A percentile compares a stretch with the other conserved stretches of the same genome.
phyloP scores from a whole-genome alignment of 148 eudicot genomes.

The Talinum fruticosum region DNA sequence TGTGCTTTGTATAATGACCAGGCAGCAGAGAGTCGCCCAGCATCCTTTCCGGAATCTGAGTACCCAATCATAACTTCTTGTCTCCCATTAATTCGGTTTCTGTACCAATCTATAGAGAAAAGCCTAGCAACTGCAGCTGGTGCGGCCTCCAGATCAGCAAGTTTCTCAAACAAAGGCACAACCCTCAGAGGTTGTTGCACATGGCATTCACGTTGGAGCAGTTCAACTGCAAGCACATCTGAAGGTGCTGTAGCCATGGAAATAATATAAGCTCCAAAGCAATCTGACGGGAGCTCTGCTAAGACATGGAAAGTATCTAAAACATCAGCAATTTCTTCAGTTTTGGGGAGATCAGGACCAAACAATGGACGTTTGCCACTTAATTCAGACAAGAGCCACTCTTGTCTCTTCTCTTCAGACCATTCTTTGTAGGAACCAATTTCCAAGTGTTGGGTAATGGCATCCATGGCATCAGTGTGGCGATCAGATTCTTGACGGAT shows the following conservation, averaged over 20 bases:
- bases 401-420: slow-evolving; percentile 87
- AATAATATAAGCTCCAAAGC: slow-evolving; percentile 95
- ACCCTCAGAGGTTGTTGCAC: slow-evolving; percentile 80
- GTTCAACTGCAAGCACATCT: slow-evolving; percentile 94
- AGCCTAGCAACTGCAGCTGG: slow-evolving; percentile 92
- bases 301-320: slow-evolving; percentile 73
- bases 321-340: slow-evolving; percentile 95
- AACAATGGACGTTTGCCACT: slow-evolving; percentile 89
- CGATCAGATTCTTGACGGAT: slow-evolving; percentile 94
- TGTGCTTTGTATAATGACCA: slow-evolving; percentile 97
- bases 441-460: slow-evolving; percentile 80
- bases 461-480: slow-evolving; percentile 94
- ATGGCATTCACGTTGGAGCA: slow-evolving; percentile 92
- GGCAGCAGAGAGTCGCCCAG: slow-evolving; percentile 93
- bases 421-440: slow-evolving; percentile 93
- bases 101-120: slow-evolving; percentile 90
- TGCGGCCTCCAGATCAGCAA: slow-evolving; percentile 84
- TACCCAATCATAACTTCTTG: slow-evolving; percentile 99
- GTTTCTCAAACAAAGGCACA: slow-evolving; percentile 93
- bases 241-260: slow-evolving; percentile 98
- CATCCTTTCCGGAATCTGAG: slow-evolving; percentile 96
- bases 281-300: slow-evolving; percentile 88
- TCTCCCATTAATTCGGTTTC: slow-evolving; percentile 72
- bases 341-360: slow-evolving; percentile 87
- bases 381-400: slow-evolving; percentile 96